Conservation (phyloP, 495 filamentous ascomycete species). For the Talaromyces trachyspermus region DNA sequence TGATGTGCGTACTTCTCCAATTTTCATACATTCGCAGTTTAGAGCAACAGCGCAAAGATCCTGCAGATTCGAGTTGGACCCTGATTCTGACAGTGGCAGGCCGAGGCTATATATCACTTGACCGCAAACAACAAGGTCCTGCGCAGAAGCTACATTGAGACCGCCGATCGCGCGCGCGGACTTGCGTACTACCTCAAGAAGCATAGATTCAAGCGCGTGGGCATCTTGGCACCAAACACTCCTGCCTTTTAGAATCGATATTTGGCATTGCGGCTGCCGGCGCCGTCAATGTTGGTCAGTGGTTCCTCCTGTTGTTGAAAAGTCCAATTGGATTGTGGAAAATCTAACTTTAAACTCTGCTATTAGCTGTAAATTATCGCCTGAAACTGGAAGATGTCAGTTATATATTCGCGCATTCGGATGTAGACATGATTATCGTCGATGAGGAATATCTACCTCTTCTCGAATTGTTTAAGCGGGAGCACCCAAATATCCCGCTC, state of each 20-base stretch:
- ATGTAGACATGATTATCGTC: slow-evolving; percentile 83
- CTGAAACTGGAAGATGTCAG: slow-evolving; percentile 79
- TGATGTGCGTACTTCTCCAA: slow-evolving; percentile 42
- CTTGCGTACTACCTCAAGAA: slow-evolving; percentile 80
- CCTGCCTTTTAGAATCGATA: slow-evolving; percentile 87
- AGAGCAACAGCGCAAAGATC: too few relatives aligned
- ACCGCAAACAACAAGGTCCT: slow-evolving; percentile 72
- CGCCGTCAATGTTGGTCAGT: slow-evolving; percentile 61
- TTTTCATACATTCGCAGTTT: too few relatives aligned
- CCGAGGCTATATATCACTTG: slow-evolving; percentile 78
- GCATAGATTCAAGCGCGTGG: slow-evolving; percentile 59
- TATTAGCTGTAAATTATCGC: slow-evolving; percentile 82
- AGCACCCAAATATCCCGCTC: slow-evolving; percentile 53
- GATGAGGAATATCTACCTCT: slow-evolving; percentile 71
- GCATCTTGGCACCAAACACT: slow-evolving; percentile 84
- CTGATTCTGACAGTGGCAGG: slow-evolving; percentile 28
- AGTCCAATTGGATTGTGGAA: slow-evolving; percentile 3
- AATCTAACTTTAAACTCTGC: too few relatives aligned
- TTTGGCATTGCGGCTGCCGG: slow-evolving; percentile 86
- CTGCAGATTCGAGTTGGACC: too few relatives aligned
- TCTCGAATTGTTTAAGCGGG: slow-evolving; percentile 53
- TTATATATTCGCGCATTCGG: slow-evolving; percentile 82
- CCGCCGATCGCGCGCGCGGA: slow-evolving; percentile 77
- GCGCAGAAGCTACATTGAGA: slow-evolving; percentile 66
- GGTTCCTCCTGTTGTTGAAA: neutral